These are phyloP conservation scores for Malassezia yamatoensis DNA, from an alignment of 1,284 basidiomycete genomes.

Conservation along the genomic window DNA sequence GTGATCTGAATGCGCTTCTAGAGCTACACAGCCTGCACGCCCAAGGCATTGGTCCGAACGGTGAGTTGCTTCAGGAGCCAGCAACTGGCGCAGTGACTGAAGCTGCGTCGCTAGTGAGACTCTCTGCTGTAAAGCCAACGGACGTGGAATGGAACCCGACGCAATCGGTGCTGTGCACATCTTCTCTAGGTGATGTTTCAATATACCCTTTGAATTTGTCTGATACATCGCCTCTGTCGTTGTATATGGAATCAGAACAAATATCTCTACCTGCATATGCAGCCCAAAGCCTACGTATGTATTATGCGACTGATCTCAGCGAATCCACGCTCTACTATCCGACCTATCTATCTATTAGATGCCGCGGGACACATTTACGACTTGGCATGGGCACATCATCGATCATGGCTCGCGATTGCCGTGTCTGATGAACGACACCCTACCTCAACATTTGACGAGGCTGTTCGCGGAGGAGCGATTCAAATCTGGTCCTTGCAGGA, in stretches of 20 bases:
- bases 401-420: conserved; percentile 6
- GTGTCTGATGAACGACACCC: background rate
- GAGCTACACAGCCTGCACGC: conserved; percentile 22
- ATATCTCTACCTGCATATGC: background rate
- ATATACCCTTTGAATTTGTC: too few species aligned
- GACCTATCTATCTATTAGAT: conserved; percentile 6
- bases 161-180: too few species aligned
- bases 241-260: background rate
- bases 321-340: background rate
- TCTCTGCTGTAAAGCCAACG: conserved; percentile 13
- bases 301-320: background rate
- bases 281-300: background rate
- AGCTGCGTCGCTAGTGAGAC: background rate
- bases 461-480: background rate
- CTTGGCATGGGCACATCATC: conserved; percentile 10
- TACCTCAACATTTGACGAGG: background rate
- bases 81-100: background rate
- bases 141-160: conserved; percentile 5
- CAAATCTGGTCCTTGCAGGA: conserved; percentile 1
- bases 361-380: conserved; percentile 13
- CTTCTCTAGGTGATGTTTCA: too few species aligned
- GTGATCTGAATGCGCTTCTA: conserved; percentile 23
- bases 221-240: background rate
- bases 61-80: too few species aligned
- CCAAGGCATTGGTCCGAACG: background rate